Evolutionary conservation across 2,329 filamentous ascomycete genomes (phyloP), one percentile per base, ranked within the genome.

Genomic region (Blumeriella jaapii): DNA sequence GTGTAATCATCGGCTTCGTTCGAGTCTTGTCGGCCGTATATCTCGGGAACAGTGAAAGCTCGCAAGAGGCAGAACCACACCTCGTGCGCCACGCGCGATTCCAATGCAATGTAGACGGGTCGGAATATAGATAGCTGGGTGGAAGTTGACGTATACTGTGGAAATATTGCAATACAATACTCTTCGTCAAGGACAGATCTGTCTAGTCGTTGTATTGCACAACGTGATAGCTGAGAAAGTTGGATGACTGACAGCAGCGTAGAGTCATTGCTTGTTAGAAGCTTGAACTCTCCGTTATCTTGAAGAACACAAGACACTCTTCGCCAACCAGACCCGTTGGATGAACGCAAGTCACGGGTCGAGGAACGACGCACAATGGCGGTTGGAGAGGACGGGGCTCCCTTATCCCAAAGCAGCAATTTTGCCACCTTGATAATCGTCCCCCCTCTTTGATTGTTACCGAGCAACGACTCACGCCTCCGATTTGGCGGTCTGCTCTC

Each of bases 381-480:
- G 28, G 65, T 61, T 5, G 74, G 71, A 23, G 68, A 52, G 24
- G 46, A 39, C 5, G 72, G 65, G 5, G 63, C 53, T 2, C 78
- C 79, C 55, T 82, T 91, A 59, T 96, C 86, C 89, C 87, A 95
- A 29, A 93, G 68, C 53, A 86, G 78, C 54, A 94, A 74, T 54
- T 86, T 87, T 36, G 86, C 91, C 30, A 95, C 84, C 56, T 96
- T 98, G 63, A 96, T 96, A 46, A 96, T 91, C 36, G 81, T 76
- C 3, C 75, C 72, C 43, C 85, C 79, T 53, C 79, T 91, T 77
- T 87, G 44, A 14, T 50, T 40, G 13, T 51, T 52, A 10, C 60
- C 60, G 41, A 12, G 65, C 64, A 35, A 65, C 61, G 34, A 68
- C 56, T 42, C 67, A 54, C 52, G 59, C 57, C 47, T 63, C 56